Evolutionary conservation across 805 yeast genomes (phyloP).

Genomic region (Isabelozyma heimii): DNA sequence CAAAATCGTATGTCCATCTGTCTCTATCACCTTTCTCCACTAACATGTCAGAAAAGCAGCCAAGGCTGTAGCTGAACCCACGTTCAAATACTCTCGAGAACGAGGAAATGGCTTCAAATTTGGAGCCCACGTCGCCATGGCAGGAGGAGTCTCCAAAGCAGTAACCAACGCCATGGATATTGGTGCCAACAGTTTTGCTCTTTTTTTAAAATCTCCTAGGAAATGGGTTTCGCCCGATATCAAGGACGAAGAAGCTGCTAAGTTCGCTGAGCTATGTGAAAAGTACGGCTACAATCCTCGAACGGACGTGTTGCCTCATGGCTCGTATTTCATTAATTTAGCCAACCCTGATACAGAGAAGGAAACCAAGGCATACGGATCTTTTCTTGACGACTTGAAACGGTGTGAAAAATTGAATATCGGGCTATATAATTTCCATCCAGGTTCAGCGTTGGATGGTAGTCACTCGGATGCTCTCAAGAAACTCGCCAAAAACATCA

Average conservation of each 20-base stretch:
- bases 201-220: constrained; percentile 86
- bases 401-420: constrained; percentile 85
- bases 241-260: constrained; percentile 60
- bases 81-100: constrained; percentile 16
- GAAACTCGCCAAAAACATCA: constrained; percentile 75
- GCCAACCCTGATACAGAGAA: constrained; percentile 88
- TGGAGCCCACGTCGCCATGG: constrained; percentile 87
- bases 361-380: constrained; percentile 68
- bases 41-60: not conserved
- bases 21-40: not conserved
- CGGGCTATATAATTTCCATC: constrained; percentile 89
- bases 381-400: constrained; percentile 80
- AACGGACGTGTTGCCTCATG: constrained; percentile 88
- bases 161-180: constrained; percentile 49
- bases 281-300: constrained; percentile 65
- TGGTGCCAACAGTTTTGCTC: constrained; percentile 80
- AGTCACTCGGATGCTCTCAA: constrained; percentile 64
- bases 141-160: constrained; percentile 78
- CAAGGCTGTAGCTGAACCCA: constrained; percentile 3
- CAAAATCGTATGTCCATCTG: not conserved
- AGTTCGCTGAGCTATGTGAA: constrained; percentile 64
- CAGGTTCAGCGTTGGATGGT: constrained; percentile 78
- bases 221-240: constrained; percentile 86
- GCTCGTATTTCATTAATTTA: constrained; percentile 87
- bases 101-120: constrained; percentile 40